Percentiles rank a stretch among this genome's conserved stretches.
phyloP scores from a whole-genome alignment of 2,329 filamentous ascomycete species.

The Septoria petroselini region DNA sequence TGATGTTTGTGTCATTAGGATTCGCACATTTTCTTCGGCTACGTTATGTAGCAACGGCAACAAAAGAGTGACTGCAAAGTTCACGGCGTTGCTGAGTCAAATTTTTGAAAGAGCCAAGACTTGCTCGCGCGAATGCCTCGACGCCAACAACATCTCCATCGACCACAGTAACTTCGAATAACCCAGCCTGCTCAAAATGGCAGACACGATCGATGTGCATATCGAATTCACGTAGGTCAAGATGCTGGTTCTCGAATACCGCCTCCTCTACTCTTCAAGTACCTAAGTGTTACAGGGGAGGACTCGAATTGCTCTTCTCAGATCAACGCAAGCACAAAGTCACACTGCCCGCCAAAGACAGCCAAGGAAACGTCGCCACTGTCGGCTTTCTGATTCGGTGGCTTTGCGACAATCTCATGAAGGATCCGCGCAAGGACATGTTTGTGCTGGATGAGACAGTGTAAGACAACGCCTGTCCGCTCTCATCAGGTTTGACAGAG shows the following conservation, averaged over 20 bases:
- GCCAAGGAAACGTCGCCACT: slow-evolving; percentile 60
- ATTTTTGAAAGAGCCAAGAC: slow-evolving; percentile 9
- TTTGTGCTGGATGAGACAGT: slow-evolving; percentile 85
- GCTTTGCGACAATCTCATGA: slow-evolving; percentile 79
- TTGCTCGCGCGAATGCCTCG: background rate
- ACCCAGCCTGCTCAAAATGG: slow-evolving; percentile 21
- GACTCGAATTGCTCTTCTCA: slow-evolving; percentile 89
- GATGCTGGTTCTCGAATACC: slow-evolving; percentile 2
- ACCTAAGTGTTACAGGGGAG: slow-evolving; percentile 58
- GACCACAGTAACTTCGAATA: background rate
- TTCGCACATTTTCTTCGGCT: slow-evolving; percentile 4
- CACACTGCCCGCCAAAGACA: slow-evolving; percentile 61
- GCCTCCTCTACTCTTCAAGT: background rate
- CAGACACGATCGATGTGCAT: slow-evolving; percentile 53
- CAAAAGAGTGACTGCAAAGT: slow-evolving; percentile 6
- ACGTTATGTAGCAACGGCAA: background rate
- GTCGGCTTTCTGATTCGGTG: slow-evolving; percentile 74
- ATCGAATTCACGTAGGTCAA: slow-evolving; percentile 69
- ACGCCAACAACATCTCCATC: slow-evolving; percentile 4
- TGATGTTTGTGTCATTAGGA: slow-evolving; percentile 11
- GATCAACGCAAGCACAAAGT: slow-evolving; percentile 73
- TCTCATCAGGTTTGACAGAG: background rate
- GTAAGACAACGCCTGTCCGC: slow-evolving; percentile 46
- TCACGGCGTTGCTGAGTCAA: slow-evolving; percentile 2
- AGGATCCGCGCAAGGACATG: slow-evolving; percentile 77